phyloP scores from a whole-genome alignment of 805 yeast genomes.

The Scheffersomyces lignosus region DNA sequence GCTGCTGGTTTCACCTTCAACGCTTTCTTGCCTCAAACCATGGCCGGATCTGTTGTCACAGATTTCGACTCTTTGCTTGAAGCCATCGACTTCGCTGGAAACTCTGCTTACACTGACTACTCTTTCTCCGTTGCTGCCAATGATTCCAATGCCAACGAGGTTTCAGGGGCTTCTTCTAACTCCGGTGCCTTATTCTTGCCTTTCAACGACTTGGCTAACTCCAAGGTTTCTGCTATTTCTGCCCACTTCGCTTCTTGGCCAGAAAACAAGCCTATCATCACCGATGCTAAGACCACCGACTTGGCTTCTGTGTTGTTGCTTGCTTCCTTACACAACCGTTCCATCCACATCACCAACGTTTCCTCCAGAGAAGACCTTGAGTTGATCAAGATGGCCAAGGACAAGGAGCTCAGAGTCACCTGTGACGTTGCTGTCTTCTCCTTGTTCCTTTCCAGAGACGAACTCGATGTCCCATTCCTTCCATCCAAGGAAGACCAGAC shows the following conservation, averaged over 20 bases:
- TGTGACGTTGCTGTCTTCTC: conserved; percentile 86
- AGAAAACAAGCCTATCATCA: conserved; percentile 73
- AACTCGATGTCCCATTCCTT: conserved; percentile 67
- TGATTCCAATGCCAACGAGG: conserved; percentile 60
- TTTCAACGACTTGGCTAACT: conserved; percentile 65
- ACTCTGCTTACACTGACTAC: conserved; percentile 76
- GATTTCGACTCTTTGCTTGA: conserved; percentile 65
- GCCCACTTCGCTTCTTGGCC: conserved; percentile 87
- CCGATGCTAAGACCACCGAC: conserved; percentile 90
- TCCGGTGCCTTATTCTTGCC: conserved; percentile 85
- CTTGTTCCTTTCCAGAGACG: conserved; percentile 71
- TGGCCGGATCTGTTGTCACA: conserved; percentile 60
- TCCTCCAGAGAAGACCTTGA: conserved; percentile 78
- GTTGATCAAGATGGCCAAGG: conserved; percentile 81
- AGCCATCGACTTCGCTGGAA: conserved; percentile 57
- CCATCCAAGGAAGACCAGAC: conserved; percentile 81
- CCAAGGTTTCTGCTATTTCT: conserved; percentile 75
- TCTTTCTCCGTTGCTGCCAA: conserved; percentile 83
- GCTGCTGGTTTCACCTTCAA: conserved; percentile 88
- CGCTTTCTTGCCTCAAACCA: conserved; percentile 72
- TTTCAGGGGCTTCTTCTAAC: conserved; percentile 58
- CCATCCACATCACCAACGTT: conserved; percentile 88
- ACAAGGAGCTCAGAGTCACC: conserved; percentile 77
- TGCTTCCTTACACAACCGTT: conserved; percentile 82
- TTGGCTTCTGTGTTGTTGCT: conserved; percentile 88